Evolutionary conservation across 805 yeast genomes (phyloP), one percentile per base, ranked within the genome.

Genomic region (Ogataea pilisensis): DNA sequence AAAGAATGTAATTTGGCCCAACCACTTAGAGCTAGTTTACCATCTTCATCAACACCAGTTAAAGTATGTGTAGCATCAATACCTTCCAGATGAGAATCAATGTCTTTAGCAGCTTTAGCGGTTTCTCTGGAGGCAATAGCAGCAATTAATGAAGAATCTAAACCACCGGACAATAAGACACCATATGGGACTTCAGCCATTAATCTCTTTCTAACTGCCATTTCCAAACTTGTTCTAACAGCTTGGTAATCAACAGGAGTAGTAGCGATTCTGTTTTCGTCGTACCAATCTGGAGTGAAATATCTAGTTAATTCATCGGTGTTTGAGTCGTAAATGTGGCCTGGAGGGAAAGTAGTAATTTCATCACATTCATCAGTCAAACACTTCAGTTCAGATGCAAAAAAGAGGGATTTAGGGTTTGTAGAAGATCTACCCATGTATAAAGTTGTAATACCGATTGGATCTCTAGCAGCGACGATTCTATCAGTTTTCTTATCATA

Each of bases 141-240:
- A 16, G 99, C 99, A 64, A 93, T 93, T 66, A 93, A 75, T 18
- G 96, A 88, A 35, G 97, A 89, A 66, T 93, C 99, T 60, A 93
- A 78, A 52, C 99, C 99, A 63, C 99, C 99, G 18, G 96, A 88
- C 53, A 93, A 74, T 54, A 93, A 73, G 35, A 93, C 99, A 72
- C 99, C 99, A 66, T 87, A 93, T 42, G 99, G 98, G 47, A 93
- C 99, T 73, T 93, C 99, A 42, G 98, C 93, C 99, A 93, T 93
- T 59, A 93, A 78, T 76, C 99, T 85, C 85, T 93, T 93, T 75
- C 99, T 85, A 41, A 93, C 99, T 36, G 99, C 89, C 69, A 84
- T 70, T 68, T 93, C 99, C 63, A 93, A 76, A 37, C 86, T 65
- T 57, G 82, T 84, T 66, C 96, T 82, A 46, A 93, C 76, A 44